Conservation (phyloP, 2,329 filamentous ascomycete genomes). For the Canariomyces notabilis region DNA sequence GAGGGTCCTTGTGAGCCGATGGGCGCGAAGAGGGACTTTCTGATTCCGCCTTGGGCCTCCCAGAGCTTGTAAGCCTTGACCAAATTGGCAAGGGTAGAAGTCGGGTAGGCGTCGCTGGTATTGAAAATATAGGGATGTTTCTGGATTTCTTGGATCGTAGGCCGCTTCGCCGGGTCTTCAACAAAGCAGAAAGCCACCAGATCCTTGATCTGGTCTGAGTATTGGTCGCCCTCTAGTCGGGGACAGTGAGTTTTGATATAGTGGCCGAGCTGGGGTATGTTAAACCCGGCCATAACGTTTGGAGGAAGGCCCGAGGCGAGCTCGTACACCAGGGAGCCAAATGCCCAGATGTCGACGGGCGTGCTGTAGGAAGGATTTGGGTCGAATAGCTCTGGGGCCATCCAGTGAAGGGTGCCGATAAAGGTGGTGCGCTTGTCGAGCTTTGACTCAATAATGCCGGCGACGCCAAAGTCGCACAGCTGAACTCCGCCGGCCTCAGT, state of each 20-base stretch:
- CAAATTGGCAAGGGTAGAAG: constrained; percentile 56
- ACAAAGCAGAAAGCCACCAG: constrained; percentile 70
- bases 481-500: constrained; percentile 73
- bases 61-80: constrained; percentile 69
- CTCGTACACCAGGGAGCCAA: constrained; percentile 75
- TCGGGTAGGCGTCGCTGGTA: constrained; percentile 59
- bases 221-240: constrained; percentile 64
- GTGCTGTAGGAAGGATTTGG: constrained; percentile 61
- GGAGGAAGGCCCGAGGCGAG: constrained; percentile 75
- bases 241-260: constrained; percentile 59
- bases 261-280: constrained; percentile 48
- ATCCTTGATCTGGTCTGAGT: constrained; percentile 63
- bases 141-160: constrained; percentile 64
- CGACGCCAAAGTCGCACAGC: constrained; percentile 80
- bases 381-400: constrained; percentile 75
- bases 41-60: constrained; percentile 68
- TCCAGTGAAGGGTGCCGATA: constrained; percentile 80
- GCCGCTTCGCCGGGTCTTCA: constrained; percentile 62
- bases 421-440: constrained; percentile 74
- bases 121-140: constrained; percentile 64
- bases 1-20: constrained; percentile 53
- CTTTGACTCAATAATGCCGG: constrained; percentile 69
- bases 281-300: constrained; percentile 54
- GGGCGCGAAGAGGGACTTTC: constrained; percentile 58
- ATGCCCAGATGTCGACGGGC: constrained; percentile 79